Conservation (phyloP, 352 stramenopile genomes). For the Phytopythium vexans region DNA sequence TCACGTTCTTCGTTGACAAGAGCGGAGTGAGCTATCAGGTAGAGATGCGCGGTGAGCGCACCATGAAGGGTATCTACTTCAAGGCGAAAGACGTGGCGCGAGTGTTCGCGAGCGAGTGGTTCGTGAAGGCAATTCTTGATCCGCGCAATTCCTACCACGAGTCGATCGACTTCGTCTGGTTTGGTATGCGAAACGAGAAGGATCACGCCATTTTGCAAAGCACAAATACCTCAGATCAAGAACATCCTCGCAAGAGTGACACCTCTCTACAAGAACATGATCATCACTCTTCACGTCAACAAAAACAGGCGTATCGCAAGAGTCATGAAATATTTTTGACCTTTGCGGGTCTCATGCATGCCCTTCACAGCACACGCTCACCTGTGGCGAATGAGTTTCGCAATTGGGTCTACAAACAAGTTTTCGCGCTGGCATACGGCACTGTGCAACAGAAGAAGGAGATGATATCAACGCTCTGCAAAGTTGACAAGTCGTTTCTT, state of each 20-base stretch:
- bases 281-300: slow-evolving; percentile 3
- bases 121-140: too few species aligned
- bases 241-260: slow-evolving; percentile 1
- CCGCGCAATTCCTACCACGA: too few species aligned
- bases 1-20: slow-evolving; percentile 5
- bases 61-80: slow-evolving; percentile 5
- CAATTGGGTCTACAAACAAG: slow-evolving; percentile 5
- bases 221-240: slow-evolving; percentile 6
- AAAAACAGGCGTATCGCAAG: slow-evolving; percentile 2
- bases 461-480: slow-evolving; percentile 4
- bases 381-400: slow-evolving; percentile 6
- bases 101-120: too few species aligned
- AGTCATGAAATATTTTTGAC: slow-evolving; percentile 5
- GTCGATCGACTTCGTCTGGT: slow-evolving; percentile 3
- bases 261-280: slow-evolving; percentile 5
- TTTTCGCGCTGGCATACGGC: slow-evolving; percentile 5
- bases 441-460: slow-evolving; percentile 9
- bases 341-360: slow-evolving; percentile 6
- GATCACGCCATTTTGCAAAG: too few species aligned
- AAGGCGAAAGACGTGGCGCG: too few species aligned
- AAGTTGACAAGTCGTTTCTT: slow-evolving; percentile 4
- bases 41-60: slow-evolving; percentile 5
- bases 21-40: slow-evolving; percentile 2
- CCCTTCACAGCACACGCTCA: slow-evolving; percentile 5
- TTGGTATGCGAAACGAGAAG: neutral